These are phyloP conservation scores for Chlamydomonas sp. DNA, from an alignment of 139 green algal species.

Conservation along the genomic window DNA sequence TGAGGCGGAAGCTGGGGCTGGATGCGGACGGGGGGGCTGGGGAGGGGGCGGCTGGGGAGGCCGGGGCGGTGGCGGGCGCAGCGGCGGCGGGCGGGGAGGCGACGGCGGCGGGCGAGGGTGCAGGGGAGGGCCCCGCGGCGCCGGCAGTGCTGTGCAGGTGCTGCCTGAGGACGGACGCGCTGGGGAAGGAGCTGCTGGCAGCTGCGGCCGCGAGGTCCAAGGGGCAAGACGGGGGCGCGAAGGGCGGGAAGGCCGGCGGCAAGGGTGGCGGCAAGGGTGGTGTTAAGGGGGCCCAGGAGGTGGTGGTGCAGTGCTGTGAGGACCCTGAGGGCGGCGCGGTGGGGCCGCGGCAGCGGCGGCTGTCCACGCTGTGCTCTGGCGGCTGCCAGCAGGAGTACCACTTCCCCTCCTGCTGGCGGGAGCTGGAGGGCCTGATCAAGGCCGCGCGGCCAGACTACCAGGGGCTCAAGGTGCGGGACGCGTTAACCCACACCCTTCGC, in stretches of 20 bases:
- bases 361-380: conserved; percentile 1
- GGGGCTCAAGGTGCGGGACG: conserved; percentile 3
- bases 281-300: background rate
- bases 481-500: too few species aligned
- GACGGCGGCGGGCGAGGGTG: background rate
- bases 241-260: background rate
- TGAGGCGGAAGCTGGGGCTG: conserved; percentile 26
- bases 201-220: background rate
- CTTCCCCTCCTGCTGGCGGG: conserved; percentile 23
- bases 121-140: background rate
- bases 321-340: conserved; percentile 1
- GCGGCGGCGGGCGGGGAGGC: background rate
- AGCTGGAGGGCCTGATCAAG: conserved; percentile 14
- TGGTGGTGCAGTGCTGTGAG: background rate
- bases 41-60: background rate
- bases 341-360: conserved; percentile 27
- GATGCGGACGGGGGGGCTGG: background rate
- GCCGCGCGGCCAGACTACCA: conserved; percentile 2
- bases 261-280: too few species aligned
- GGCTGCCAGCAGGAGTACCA: conserved; percentile 26
- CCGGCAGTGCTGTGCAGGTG: background rate
- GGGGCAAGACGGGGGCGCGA: background rate
- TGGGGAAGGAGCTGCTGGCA: background rate
- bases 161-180: conserved; percentile 5
- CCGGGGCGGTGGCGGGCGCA: background rate